A percentile compares a stretch with the other conserved stretches of the same genome.
phyloP scores from a whole-genome alignment of 1,284 basidiomycete genomes.

The Peniophora sp. region DNA sequence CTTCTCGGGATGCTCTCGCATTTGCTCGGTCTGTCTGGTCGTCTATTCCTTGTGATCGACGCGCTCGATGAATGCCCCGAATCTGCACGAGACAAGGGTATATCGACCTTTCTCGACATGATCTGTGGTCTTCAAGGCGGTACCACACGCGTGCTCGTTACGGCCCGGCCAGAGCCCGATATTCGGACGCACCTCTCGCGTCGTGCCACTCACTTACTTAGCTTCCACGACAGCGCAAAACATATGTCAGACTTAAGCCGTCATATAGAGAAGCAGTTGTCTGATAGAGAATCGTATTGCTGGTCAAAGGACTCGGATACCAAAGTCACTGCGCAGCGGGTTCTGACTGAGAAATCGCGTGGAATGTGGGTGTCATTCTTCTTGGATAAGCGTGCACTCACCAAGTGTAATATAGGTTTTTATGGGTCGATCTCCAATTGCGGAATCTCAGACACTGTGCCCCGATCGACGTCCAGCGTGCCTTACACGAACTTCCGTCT shows the following conservation, averaged over 20 bases:
- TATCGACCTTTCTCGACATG: background rate
- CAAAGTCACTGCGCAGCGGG: background rate
- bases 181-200: background rate
- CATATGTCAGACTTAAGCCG: background rate
- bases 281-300: background rate
- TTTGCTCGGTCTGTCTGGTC: background rate
- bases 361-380: background rate
- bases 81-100: background rate
- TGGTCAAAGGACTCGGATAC: background rate
- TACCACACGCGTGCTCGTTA: background rate
- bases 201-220: background rate
- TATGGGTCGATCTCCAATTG: background rate
- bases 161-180: background rate
- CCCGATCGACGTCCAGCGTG: background rate
- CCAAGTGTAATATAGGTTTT: background rate
- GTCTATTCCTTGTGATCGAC: background rate
- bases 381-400: background rate
- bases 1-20: background rate
- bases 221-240: background rate
- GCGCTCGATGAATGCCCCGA: constrained; percentile 1
- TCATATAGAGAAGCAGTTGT: background rate
- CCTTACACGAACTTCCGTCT: background rate
- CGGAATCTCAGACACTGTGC: background rate
- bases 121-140: background rate
- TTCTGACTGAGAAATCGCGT: background rate